A percentile compares a stretch with the other conserved stretches of the same genome.
These are phyloP conservation scores for Morella rubra DNA, from an alignment of 306 rosid genomes.

Conservation along the genomic window DNA sequence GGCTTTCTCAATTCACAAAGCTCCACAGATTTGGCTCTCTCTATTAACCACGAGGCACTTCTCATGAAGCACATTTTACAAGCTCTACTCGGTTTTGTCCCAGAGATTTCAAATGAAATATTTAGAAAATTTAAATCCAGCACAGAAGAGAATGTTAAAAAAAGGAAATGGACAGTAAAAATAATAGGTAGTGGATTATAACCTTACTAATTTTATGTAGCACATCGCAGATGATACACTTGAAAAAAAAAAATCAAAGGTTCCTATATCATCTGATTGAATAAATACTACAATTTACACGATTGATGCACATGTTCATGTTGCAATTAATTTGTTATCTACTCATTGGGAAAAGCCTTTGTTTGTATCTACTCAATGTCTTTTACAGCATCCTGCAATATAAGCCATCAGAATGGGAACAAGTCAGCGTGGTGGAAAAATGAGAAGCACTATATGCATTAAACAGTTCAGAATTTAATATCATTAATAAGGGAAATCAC, in stretches of 20 bases:
- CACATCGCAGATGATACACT: not conserved
- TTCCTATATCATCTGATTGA: not conserved
- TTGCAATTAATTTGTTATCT: not conserved
- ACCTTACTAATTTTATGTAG: not conserved
- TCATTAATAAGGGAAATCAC: not conserved
- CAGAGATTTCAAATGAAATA: too few relatives aligned
- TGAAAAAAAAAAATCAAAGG: not conserved
- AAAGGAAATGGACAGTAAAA: too few relatives aligned
- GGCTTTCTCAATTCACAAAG: too few relatives aligned
- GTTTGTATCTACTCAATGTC: conserved; percentile 6
- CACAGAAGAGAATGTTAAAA: too few relatives aligned
- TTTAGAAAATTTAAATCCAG: too few relatives aligned
- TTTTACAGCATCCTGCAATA: conserved; percentile 10
- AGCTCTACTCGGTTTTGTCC: too few relatives aligned
- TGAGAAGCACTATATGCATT: not conserved
- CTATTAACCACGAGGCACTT: too few relatives aligned
- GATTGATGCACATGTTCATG: not conserved
- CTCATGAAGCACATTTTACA: too few relatives aligned
- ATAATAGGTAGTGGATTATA: not conserved
- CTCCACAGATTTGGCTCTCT: too few relatives aligned
- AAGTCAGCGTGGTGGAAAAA: not conserved
- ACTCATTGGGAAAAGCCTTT: not conserved
- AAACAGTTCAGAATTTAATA: not conserved
- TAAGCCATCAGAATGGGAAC: not conserved
- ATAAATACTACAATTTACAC: not conserved